Conservation (phyloP, 2,329 filamentous ascomycete species). For the Colletotrichum liriopes region DNA sequence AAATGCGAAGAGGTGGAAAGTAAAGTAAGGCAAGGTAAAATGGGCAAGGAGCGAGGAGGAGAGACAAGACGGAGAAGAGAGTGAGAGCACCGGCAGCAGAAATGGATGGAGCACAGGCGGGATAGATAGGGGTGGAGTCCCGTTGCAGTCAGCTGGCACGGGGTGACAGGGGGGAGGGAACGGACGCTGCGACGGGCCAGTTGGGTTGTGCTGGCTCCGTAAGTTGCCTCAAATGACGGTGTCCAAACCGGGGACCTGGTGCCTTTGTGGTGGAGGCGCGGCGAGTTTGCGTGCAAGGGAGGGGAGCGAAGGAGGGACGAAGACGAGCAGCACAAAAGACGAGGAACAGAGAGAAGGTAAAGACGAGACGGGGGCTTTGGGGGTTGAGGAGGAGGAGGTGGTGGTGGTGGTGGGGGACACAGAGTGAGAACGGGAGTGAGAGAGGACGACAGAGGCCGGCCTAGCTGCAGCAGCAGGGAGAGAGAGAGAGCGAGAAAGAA, state of each 20-base stretch:
- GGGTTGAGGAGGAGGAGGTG: neutral
- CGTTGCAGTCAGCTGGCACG: conserved; percentile 42
- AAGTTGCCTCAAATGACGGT: conserved; percentile 35
- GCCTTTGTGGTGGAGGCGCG: conserved; percentile 18
- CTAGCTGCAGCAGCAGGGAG: conserved; percentile 4
- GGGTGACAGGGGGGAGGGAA: conserved; percentile 36
- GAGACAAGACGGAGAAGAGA: conserved; percentile 24
- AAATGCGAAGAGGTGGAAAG: conserved; percentile 30
- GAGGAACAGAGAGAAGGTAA: neutral
- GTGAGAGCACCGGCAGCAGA: conserved; percentile 3
- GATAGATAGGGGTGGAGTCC: conserved; percentile 43
- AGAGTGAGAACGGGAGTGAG: neutral
- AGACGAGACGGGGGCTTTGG: neutral
- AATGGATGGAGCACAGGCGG: conserved; percentile 30
- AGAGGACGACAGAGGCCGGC: neutral
- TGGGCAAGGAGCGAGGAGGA: conserved; percentile 27
- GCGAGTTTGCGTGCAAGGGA: neutral
- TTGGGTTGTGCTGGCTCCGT: conserved; percentile 12
- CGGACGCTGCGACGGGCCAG: conserved; percentile 21
- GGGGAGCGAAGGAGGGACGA: neutral
- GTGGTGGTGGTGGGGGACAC: neutral
- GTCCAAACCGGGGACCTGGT: conserved; percentile 34
- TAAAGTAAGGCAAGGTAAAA: conserved; percentile 25
- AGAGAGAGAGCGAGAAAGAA: neutral
- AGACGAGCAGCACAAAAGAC: neutral